Conservation (phyloP, 257 asterid species). For the Jaltomata sinuosa region DNA sequence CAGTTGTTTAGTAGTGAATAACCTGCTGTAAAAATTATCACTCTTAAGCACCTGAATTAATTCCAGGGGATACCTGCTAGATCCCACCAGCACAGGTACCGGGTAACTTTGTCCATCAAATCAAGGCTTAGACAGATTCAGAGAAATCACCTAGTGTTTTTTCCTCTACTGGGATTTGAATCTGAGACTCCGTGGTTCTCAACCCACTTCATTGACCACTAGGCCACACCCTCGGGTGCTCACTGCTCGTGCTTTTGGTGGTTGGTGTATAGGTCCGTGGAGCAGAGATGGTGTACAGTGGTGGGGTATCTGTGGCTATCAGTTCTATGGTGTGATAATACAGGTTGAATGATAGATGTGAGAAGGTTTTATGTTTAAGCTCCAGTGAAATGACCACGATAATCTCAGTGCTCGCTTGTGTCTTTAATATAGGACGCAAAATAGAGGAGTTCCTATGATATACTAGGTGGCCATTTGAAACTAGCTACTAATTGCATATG, state of each 20-base stretch:
- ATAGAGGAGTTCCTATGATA: neutral
- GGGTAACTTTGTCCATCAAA: too few species aligned
- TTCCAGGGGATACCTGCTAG: neutral
- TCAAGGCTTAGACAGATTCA: too few species aligned
- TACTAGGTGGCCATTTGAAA: neutral
- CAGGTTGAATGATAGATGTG: neutral
- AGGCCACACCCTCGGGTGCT: neutral
- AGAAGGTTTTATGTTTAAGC: neutral
- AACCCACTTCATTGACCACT: neutral
- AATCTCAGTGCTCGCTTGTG: neutral
- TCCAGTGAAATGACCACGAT: neutral
- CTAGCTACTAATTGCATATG: neutral
- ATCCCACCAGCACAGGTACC: too few species aligned
- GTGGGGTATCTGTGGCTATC: neutral
- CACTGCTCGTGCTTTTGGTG: neutral
- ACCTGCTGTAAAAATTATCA: neutral
- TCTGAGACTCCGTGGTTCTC: neutral
- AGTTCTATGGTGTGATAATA: neutral
- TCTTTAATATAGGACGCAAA: neutral
- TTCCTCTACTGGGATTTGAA: neutral
- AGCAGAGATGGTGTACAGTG: neutral
- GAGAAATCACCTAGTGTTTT: too few species aligned
- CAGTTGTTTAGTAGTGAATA: neutral
- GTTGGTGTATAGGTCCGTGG: neutral
- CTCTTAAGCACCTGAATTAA: neutral